A percentile compares a stretch with the other conserved stretches of the same genome.
These are phyloP conservation scores for Schizosaccharomyces octosporus DNA, from an alignment of 805 yeast species.

Conservation along the genomic window DNA sequence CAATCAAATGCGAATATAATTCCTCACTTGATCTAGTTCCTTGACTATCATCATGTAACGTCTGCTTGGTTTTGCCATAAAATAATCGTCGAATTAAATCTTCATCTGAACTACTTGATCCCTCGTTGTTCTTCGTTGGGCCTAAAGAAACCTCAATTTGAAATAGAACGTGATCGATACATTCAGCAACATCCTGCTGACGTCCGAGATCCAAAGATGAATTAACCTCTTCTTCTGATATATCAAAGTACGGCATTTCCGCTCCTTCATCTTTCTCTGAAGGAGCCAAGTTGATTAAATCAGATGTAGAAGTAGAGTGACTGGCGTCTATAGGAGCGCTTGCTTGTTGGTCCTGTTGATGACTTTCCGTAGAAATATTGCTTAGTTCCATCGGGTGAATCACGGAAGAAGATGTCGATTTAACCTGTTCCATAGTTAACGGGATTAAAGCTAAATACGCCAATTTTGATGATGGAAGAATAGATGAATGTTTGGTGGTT, in stretches of 20 bases:
- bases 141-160: conserved; percentile 73
- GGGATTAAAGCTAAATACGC: conserved; percentile 57
- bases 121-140: conserved; percentile 18
- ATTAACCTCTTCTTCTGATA: not conserved
- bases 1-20: conserved; percentile 30
- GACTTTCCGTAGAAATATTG: too few relatives aligned
- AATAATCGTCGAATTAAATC: conserved; percentile 63
- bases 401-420: conserved; percentile 11
- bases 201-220: conserved; percentile 20
- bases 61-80: conserved; percentile 67
- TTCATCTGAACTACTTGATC: conserved; percentile 20
- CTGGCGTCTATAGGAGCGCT: too few relatives aligned
- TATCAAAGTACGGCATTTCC: not conserved
- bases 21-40: conserved; percentile 15
- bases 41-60: conserved; percentile 17
- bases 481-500: conserved; percentile 32
- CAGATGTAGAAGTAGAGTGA: not conserved
- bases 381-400: not conserved
- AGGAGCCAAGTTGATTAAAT: not conserved
- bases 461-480: conserved; percentile 59
- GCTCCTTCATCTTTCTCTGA: not conserved
- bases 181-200: conserved; percentile 94
- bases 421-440: not conserved
- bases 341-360: too few relatives aligned
- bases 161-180: conserved; percentile 77